phyloP scores from a whole-genome alignment of 163 green algal species.

The Scenedesmus sp. region DNA sequence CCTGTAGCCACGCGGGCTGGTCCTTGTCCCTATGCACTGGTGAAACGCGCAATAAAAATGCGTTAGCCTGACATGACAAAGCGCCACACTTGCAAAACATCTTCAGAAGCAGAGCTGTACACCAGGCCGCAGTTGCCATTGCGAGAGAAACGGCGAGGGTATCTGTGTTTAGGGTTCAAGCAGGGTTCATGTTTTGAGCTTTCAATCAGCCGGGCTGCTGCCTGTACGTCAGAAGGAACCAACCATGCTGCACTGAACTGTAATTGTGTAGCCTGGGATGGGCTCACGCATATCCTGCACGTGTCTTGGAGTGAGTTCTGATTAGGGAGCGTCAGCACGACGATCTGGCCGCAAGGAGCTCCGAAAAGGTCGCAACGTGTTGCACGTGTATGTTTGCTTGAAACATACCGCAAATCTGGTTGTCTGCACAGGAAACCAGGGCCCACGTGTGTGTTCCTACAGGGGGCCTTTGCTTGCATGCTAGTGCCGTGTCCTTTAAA shows the following conservation, averaged over 20 bases:
- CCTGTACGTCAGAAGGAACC: no score
- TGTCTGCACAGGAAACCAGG: no score
- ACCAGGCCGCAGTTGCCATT: not conserved
- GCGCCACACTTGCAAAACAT: not conserved
- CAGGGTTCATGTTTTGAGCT: not conserved
- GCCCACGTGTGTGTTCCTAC: no score
- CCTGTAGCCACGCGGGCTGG: not conserved
- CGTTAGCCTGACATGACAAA: not conserved
- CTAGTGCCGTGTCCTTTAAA: no score
- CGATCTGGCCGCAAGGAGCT: no score
- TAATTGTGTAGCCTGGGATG: no score
- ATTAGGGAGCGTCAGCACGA: no score
- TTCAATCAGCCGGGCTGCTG: not conserved
- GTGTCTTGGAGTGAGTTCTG: no score
- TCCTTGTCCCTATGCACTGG: not conserved
- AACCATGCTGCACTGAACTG: not conserved
- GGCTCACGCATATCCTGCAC: not conserved
- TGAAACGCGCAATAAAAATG: not conserved
- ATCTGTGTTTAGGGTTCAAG: not conserved
- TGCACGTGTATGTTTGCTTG: no score
- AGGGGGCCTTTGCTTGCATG: no score
- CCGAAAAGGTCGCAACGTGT: no score
- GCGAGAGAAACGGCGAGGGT: not conserved
- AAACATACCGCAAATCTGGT: no score
- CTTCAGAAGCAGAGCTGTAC: not conserved